Conservation (phyloP, 2,329 filamentous ascomycete genomes). For the Aspergillus calidoustus region DNA sequence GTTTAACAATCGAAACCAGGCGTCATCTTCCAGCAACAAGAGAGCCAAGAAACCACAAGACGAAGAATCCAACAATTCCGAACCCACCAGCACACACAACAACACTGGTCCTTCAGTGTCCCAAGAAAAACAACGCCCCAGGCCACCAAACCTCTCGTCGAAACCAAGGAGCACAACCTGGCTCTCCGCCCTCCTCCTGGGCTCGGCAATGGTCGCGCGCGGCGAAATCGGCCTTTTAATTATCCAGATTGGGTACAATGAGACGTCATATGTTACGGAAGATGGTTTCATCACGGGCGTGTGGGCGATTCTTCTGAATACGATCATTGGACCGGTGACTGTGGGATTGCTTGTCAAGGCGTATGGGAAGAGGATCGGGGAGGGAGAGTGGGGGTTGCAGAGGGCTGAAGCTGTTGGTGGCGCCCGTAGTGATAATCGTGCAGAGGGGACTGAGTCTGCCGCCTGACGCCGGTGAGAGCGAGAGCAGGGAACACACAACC, state of each 20-base stretch:
- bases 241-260: conserved; percentile 38
- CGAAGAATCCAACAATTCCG: neutral
- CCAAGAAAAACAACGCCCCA: neutral
- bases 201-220: conserved; percentile 40
- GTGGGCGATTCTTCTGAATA: conserved; percentile 40
- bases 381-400: conserved; percentile 31
- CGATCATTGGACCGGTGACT: conserved; percentile 35
- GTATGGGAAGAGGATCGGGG: conserved; percentile 27
- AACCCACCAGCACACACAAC: neutral
- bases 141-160: neutral
- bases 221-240: conserved; percentile 40
- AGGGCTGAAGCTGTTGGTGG: neutral
- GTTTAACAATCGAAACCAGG: neutral
- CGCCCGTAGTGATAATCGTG: neutral
- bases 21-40: neutral
- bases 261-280: conserved; percentile 45
- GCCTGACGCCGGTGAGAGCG: neutral
- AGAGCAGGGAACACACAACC: neutral
- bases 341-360: conserved; percentile 34
- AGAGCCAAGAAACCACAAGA: neutral
- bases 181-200: conserved; percentile 32
- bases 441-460: neutral
- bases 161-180: conserved; percentile 14
- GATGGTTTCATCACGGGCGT: conserved; percentile 34
- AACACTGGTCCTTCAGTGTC: neutral